These are phyloP conservation scores for Acarospora socialis DNA, from an alignment of 2,329 filamentous ascomycete genomes.

Conservation along the genomic window DNA sequence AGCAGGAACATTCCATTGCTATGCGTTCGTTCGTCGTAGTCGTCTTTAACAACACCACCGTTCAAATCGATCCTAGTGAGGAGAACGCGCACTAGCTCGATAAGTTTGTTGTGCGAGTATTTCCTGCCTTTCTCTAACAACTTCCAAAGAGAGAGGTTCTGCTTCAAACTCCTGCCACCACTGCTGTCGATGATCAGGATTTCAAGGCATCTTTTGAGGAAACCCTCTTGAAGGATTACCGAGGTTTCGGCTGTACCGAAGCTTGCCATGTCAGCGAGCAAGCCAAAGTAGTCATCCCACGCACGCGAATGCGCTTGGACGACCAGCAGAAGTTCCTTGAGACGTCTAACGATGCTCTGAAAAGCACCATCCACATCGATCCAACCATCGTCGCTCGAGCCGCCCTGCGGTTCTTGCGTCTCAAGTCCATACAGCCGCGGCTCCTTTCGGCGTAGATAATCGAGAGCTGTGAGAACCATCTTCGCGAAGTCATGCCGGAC, in stretches of 20 bases:
- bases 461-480: conserved; percentile 40
- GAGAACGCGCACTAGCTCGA: conserved; percentile 27
- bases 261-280: conserved; percentile 51
- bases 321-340: conserved; percentile 45
- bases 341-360: conserved; percentile 32
- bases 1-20: conserved; percentile 22
- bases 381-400: conserved; percentile 1
- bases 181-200: conserved; percentile 47
- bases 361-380: conserved; percentile 14
- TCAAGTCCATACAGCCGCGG: conserved; percentile 15
- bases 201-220: conserved; percentile 43
- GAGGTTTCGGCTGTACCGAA: conserved; percentile 46
- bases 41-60: conserved; percentile 4
- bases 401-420: conserved; percentile 3
- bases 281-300: conserved; percentile 64
- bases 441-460: conserved; percentile 29
- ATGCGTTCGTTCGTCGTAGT: conserved; percentile 5
- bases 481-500: conserved; percentile 41
- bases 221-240: conserved; percentile 46
- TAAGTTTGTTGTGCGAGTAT: conserved; percentile 29
- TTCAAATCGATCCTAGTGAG: conserved; percentile 25
- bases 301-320: conserved; percentile 49
- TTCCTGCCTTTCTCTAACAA: conserved; percentile 33
- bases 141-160: conserved; percentile 41
- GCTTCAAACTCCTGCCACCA: conserved; percentile 34